phyloP scores from a whole-genome alignment of 352 stramenopile genomes.

The Pythium graminicola region DNA sequence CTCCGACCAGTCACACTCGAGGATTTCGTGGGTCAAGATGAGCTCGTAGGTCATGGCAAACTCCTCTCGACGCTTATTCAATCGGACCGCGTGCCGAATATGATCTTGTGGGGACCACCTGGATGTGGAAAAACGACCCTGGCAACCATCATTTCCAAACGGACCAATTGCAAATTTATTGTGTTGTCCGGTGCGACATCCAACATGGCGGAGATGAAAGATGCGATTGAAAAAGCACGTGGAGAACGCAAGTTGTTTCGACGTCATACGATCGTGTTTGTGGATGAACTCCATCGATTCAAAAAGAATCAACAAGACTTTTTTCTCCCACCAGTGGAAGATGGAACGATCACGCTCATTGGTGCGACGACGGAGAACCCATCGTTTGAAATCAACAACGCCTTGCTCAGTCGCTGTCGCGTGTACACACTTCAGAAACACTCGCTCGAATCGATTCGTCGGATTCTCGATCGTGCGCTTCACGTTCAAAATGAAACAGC shows the following conservation, averaged over 20 bases:
- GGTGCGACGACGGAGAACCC: constrained; percentile 88
- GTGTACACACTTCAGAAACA: constrained; percentile 79
- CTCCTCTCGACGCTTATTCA: constrained; percentile 54
- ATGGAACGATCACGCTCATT: constrained; percentile 81
- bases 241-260: constrained; percentile 55
- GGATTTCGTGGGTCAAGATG: constrained; percentile 61
- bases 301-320: constrained; percentile 88
- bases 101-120: constrained; percentile 84
- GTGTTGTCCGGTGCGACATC: constrained; percentile 64
- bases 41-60: constrained; percentile 57
- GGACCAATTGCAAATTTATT: constrained; percentile 67
- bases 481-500: constrained; percentile 19
- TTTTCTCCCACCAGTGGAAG: constrained; percentile 77
- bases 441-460: constrained; percentile 46
- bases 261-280: constrained; percentile 76
- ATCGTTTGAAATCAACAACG: constrained; percentile 86
- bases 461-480: constrained; percentile 62
- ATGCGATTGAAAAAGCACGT: constrained; percentile 63
- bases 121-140: constrained; percentile 85
- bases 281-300: constrained; percentile 86
- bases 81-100: constrained; percentile 67
- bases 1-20: constrained; percentile 59
- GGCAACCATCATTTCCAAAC: constrained; percentile 63
- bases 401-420: constrained; percentile 66
- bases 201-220: constrained; percentile 62